phyloP scores from a whole-genome alignment of 345 rosid genomes.

The Citrus glauca region DNA sequence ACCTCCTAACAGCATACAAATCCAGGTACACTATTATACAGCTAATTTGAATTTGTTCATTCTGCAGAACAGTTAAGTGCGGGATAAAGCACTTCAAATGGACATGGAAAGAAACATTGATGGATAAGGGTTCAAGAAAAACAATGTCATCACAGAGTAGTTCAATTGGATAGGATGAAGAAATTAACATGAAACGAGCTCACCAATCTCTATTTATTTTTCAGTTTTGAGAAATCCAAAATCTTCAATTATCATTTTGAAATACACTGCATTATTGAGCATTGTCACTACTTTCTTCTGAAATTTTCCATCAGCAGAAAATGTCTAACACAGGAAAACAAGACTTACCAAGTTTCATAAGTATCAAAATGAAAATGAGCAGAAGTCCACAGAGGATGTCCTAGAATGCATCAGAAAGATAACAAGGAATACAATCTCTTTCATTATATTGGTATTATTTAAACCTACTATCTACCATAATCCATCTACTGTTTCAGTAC shows the following conservation, averaged over 20 bases:
- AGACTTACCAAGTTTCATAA: not conserved
- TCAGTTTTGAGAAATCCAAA: not conserved
- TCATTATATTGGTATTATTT: not conserved
- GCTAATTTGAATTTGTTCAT: not conserved
- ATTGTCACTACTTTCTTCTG: not conserved
- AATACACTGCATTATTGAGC: not conserved
- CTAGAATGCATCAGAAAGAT: not conserved
- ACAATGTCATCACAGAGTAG: not conserved
- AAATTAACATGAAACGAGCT: not conserved
- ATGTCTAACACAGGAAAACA: not conserved
- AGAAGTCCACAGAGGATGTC: not conserved
- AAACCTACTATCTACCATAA: not conserved
- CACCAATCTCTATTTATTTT: not conserved
- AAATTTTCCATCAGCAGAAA: not conserved
- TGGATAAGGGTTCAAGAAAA: not conserved
- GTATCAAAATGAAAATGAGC: not conserved
- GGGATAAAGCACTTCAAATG: not conserved
- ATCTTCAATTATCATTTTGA: not conserved
- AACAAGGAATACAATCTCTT: not conserved
- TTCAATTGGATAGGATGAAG: not conserved
- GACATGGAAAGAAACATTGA: not conserved
- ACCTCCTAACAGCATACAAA: not conserved
- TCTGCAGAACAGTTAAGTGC: not conserved
- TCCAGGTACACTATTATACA: not conserved
- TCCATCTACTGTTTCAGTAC: not conserved